Evolutionary conservation across 2,329 filamentous ascomycete genomes (phyloP).

Genomic region (Cercospora sp.): DNA sequence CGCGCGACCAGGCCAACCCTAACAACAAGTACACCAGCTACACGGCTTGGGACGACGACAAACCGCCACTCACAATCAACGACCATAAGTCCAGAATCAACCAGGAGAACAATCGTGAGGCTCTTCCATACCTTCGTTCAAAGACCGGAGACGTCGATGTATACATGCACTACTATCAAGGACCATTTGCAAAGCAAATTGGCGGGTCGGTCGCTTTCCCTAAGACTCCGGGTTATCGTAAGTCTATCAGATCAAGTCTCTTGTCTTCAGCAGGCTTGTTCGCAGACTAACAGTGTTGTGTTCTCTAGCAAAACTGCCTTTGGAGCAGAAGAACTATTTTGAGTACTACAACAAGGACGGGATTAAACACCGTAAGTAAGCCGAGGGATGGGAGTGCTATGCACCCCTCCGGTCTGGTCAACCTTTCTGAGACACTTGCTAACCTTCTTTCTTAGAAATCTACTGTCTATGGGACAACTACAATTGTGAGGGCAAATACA

Average conservation of each 20-base stretch:
- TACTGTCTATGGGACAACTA: background rate
- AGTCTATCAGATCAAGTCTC: background rate
- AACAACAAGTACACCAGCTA: background rate
- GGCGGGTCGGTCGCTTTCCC: background rate
- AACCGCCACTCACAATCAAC: background rate
- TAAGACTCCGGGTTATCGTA: background rate
- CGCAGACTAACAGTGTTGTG: background rate
- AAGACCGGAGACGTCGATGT: background rate
- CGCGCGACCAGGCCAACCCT: background rate
- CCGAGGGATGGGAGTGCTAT: background rate
- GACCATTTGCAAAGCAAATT: background rate
- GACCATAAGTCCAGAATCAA: background rate
- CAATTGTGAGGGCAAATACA: background rate
- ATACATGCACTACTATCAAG: background rate
- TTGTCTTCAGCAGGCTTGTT: background rate
- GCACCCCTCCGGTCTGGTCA: background rate
- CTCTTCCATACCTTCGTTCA: background rate
- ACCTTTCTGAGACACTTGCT: background rate
- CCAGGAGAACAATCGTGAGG: background rate
- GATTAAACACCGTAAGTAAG: background rate
- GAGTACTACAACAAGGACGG: background rate
- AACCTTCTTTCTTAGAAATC: background rate
- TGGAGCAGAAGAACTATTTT: background rate
- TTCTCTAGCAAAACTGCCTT: background rate
- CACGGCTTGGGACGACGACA: background rate